Evolutionary conservation across 108 stramenopile genomes (phyloP), one percentile per base, ranked within the genome.

Genomic region (Chaetoceros muelleri): DNA sequence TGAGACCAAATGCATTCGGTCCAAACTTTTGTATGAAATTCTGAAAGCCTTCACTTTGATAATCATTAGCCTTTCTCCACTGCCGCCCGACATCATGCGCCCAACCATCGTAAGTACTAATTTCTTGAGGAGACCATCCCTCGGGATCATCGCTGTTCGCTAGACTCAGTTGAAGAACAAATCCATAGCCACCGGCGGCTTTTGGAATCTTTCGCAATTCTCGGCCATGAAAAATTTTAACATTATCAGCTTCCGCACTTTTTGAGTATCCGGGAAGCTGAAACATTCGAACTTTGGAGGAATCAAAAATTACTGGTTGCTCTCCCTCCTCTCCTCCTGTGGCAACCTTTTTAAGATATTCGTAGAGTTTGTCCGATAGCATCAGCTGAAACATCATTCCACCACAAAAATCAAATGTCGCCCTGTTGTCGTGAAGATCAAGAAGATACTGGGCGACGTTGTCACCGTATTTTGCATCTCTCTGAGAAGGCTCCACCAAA

Each of bases 381-480:
- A 69, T 73, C 26, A 88, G 52, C 66, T 85, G 83, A 31, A 85
- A 85, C 80, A 81, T 79, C 83, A 85, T 85, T 8, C 83, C 85
- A 20, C 87, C 87, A 47, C 87, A 84, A 68, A 88, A 84, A 61
- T 84, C 71, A 58, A 88, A 82, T 17, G 81, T 82, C 2, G 76
- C 75, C 16, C 74, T 56, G 28, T 64, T 65, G 31, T 80, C 74
- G 61, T 84, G 59, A 21, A 84, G 69, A 78, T 88, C 87, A 31
- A 88, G 54, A 34, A 88, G 68, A 57, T 82, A 88, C 29, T 78
- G 66, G 0, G 87, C 82, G 10, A 80, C 44, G 52, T 83, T 75
- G 2, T 63, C 62, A 2, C 52, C 24, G 30, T 77, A 77, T 22
- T 70, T 48, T 7, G 20, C 68, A 28, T 77, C 69, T 17, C 75